These are phyloP conservation scores for Fusarium sp. DNA, from an alignment of 2,329 filamentous ascomycete genomes.

Conservation along the genomic window DNA sequence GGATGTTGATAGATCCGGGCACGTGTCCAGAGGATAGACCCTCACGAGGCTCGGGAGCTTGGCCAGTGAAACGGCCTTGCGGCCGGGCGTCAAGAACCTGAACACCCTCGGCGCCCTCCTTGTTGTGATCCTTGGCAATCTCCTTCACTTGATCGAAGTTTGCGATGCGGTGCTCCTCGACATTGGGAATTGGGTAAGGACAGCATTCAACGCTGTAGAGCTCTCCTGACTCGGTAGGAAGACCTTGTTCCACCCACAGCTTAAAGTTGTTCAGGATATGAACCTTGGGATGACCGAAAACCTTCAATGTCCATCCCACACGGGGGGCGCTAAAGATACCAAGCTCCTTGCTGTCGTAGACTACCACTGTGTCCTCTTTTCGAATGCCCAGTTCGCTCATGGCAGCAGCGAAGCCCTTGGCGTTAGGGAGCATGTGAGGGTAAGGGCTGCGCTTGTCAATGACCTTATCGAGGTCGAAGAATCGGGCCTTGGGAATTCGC, in stretches of 20 bases:
- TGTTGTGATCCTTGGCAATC: slow-evolving; percentile 78
- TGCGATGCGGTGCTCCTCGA: slow-evolving; percentile 73
- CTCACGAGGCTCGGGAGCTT: slow-evolving; percentile 84
- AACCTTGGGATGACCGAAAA: slow-evolving; percentile 89
- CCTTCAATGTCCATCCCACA: slow-evolving; percentile 90
- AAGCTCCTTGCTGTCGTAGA: slow-evolving; percentile 91
- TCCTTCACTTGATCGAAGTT: slow-evolving; percentile 86
- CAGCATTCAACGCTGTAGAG: slow-evolving; percentile 74
- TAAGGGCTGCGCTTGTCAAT: slow-evolving; percentile 90
- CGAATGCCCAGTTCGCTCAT: slow-evolving; percentile 91
- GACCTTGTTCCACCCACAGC: slow-evolving; percentile 87
- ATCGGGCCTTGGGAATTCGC: slow-evolving; percentile 88
- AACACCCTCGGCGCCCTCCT: slow-evolving; percentile 83
- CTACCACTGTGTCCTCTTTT: slow-evolving; percentile 88
- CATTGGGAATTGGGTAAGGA: slow-evolving; percentile 71
- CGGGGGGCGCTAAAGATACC: slow-evolving; percentile 95
- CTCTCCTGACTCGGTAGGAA: slow-evolving; percentile 83
- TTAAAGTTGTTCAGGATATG: slow-evolving; percentile 96
- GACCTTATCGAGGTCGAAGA: slow-evolving; percentile 95
- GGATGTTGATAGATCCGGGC: slow-evolving; percentile 85
- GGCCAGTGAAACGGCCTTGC: slow-evolving; percentile 81
- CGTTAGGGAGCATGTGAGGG: slow-evolving; percentile 93
- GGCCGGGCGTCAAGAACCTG: slow-evolving; percentile 92
- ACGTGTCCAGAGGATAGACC: slow-evolving; percentile 92
- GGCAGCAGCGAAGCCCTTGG: slow-evolving; percentile 82